A percentile compares a stretch with the other conserved stretches of the same genome.
Conservation (phyloP, 169 alveolate species). For the Eimeria necatrix region DNA sequence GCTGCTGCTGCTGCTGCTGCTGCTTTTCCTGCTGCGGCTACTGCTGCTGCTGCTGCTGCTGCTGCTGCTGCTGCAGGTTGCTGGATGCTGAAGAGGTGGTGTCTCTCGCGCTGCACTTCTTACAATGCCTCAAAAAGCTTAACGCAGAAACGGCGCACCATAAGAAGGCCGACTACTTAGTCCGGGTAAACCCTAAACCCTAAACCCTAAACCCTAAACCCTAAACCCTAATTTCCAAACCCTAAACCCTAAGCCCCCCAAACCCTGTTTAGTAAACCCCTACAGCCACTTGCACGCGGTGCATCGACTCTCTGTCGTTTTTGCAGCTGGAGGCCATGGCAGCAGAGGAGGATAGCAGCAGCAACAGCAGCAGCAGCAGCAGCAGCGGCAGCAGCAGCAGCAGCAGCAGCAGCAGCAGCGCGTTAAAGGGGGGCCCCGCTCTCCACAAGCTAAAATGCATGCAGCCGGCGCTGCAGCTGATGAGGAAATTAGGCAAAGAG, state of each 20-base stretch:
- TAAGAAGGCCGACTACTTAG: not conserved
- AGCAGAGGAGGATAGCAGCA: not conserved
- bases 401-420: no score
- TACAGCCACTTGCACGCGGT: not conserved
- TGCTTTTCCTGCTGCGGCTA: no score
- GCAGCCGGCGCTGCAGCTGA: conserved; percentile 43
- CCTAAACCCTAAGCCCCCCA: not conserved
- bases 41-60: conserved; percentile 48
- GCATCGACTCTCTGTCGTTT: not conserved
- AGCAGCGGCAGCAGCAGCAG: no score
- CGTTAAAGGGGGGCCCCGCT: not conserved
- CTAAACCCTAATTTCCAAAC: not conserved
- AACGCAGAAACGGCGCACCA: not conserved
- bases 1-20: conserved; percentile 11
- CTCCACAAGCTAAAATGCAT: not conserved
- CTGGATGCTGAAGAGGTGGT: conserved; percentile 11
- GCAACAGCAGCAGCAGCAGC: conserved; percentile 48
- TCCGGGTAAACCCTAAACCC: conserved; percentile 37
- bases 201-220: conserved; percentile 44
- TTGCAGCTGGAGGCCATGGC: conserved; percentile 55
- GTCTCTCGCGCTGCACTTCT: not conserved
- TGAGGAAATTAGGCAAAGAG: not conserved
- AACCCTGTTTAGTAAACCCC: not conserved
- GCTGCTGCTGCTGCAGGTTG: conserved; percentile 44
- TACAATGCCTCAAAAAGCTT: not conserved